Percentiles rank a stretch among this genome's conserved stretches.
Evolutionary conservation across 805 yeast genomes (phyloP).

Genomic region (Sugiyamaella chiloensis): DNA sequence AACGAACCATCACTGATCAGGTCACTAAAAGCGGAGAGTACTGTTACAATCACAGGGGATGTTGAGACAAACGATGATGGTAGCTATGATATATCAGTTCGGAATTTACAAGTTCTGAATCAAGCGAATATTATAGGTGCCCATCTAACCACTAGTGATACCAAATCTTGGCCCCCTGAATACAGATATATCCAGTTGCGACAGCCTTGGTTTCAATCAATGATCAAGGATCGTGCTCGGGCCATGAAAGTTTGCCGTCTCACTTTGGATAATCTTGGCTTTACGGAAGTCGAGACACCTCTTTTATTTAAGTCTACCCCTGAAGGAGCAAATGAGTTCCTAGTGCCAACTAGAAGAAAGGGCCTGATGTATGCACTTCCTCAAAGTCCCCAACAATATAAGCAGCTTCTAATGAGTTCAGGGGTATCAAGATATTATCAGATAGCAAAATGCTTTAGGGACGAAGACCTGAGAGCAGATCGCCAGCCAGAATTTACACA

Average conservation of each 20-base stretch:
- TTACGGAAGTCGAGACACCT: conserved; percentile 90
- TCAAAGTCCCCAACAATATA: conserved; percentile 97
- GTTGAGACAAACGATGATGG: conserved; percentile 33
- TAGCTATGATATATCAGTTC: conserved; percentile 58
- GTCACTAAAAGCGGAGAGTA: conserved; percentile 65
- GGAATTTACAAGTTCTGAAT: conserved; percentile 55
- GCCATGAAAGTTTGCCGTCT: conserved; percentile 36
- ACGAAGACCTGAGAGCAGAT: conserved; percentile 91
- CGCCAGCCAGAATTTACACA: conserved; percentile 98
- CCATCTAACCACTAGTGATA: conserved; percentile 60
- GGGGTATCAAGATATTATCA: conserved; percentile 87
- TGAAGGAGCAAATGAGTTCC: conserved; percentile 94
- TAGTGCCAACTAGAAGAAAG: conserved; percentile 79
- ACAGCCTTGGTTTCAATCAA: conserved; percentile 32
- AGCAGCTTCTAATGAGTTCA: conserved; percentile 90
- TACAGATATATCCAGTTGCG: conserved; percentile 80
- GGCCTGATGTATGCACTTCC: conserved; percentile 81
- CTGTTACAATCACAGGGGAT: conserved; percentile 62
- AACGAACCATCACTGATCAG: conserved; percentile 42
- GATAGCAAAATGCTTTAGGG: conserved; percentile 91
- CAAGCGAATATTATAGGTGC: conserved; percentile 61
- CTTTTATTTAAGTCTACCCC: conserved; percentile 92
- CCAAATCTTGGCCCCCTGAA: conserved; percentile 68
- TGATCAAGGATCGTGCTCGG: conserved; percentile 34
- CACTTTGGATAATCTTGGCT: conserved; percentile 41